phyloP scores from a whole-genome alignment of 805 yeast genomes.

The Metschnikowia noctiluminum region DNA sequence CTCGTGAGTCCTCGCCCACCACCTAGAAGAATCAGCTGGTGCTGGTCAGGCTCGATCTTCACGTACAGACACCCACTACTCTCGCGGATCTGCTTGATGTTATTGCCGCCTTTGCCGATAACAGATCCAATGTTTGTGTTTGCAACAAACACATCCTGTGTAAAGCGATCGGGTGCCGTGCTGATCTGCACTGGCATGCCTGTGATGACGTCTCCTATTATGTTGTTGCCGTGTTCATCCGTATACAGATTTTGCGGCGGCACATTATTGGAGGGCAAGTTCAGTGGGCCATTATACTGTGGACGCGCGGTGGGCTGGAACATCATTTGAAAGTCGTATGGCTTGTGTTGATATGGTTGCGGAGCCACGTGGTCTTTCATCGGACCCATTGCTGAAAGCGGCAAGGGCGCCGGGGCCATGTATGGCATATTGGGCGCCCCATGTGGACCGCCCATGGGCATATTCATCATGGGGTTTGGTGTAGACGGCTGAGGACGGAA shows the following conservation, averaged over 20 bases:
- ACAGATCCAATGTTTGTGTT: conserved; percentile 77
- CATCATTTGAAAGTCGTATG: conserved; percentile 40
- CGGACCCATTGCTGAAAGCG: conserved; percentile 10
- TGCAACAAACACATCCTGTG: conserved; percentile 73
- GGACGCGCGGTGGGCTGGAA: conserved; percentile 38
- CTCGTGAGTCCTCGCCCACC: conserved; percentile 42
- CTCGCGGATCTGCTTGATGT: conserved; percentile 72
- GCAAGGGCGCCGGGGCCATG: conserved; percentile 12
- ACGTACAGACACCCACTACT: conserved; percentile 71
- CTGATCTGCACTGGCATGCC: conserved; percentile 34
- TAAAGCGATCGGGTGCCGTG: conserved; percentile 47
- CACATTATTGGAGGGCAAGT: conserved; percentile 5
- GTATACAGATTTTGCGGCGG: conserved; percentile 33
- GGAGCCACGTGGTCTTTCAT: conserved; percentile 9
- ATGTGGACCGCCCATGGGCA: conserved; percentile 22
- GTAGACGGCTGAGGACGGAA: conserved; percentile 17
- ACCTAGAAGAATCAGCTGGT: conserved; percentile 47
- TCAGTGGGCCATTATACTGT: conserved; percentile 18
- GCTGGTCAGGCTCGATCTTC: conserved; percentile 59
- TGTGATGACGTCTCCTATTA: conserved; percentile 43
- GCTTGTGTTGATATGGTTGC: conserved; percentile 16
- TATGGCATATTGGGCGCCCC: conserved; percentile 9
- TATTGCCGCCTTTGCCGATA: conserved; percentile 84
- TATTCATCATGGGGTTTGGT: conserved; percentile 17
- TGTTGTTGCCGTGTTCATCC: conserved; percentile 43